Evolutionary conservation across 495 filamentous ascomycete species (phyloP), one percentile per base, ranked within the genome.

Genomic region (Cercophora samala): DNA sequence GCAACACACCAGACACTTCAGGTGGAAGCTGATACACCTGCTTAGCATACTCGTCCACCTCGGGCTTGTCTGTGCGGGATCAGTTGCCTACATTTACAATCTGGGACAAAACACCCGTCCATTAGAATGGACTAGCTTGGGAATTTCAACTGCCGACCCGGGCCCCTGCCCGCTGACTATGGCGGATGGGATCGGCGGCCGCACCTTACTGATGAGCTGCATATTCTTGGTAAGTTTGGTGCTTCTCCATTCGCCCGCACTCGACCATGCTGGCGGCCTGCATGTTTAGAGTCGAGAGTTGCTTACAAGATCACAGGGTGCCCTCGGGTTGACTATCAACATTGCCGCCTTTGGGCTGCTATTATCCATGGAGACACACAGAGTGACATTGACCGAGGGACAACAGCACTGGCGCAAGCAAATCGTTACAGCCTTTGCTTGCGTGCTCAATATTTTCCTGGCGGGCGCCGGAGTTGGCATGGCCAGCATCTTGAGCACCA

Each of bases 391-490:
- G 56, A 75, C 72, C 29, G 73, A 76, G 58, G 74, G 73, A 24
- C 70, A 76, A 65, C 70, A 74, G 29, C 72, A 76, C 56, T 76
- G 71, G 70, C 70, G 74, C 58, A 74, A 68, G 22, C 73, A 74
- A 59, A 54, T 73, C 18, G 64, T 69, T 46, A 74, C 73, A 19
- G 64, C 73, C 32, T 74, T 73, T 42, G 64, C 68, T 56, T 76
- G 70, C 66, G 60, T 70, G 13, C 66, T 68, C 26, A 76, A 76
- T 19, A 46, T 76, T 17, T 58, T 75, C n/a, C 32, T 76, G 54
- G 70, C 70, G 9, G 69, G 67, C 23, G 70, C 69, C 18, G 74
- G 72, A 22, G 58, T 70, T 19, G 68, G 69, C 18, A 71, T 76
- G 3, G 70, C 69, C 5, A 26, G 58, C 32, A 64, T 62, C 17